Evolutionary conservation across 2,329 filamentous ascomycete species (phyloP).

Genomic region (Colletotrichum filicis): DNA sequence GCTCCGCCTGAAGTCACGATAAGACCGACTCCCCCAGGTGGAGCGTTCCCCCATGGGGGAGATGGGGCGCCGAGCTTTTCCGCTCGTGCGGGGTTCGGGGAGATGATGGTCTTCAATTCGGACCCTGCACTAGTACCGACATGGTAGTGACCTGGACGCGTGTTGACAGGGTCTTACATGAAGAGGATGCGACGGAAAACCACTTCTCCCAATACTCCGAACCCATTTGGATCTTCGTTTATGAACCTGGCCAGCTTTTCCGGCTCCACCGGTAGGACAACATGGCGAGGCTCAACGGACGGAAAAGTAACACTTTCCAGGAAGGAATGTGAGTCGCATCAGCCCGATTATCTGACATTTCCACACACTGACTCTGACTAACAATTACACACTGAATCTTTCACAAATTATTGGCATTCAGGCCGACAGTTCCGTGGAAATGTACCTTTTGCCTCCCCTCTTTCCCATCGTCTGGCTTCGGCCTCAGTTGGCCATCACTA

Average conservation of each 20-base stretch:
- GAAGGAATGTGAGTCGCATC: slow-evolving; percentile 1
- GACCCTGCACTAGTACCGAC: slow-evolving; percentile 20
- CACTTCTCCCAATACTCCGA: not conserved
- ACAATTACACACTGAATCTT: slow-evolving; percentile 19
- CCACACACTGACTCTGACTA: slow-evolving; percentile 13
- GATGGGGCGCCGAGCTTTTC: slow-evolving; percentile 32
- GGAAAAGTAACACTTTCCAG: slow-evolving; percentile 18
- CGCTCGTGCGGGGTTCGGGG: slow-evolving; percentile 29
- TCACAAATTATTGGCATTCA: not conserved
- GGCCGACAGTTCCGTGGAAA: slow-evolving; percentile 28
- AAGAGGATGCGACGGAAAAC: slow-evolving; percentile 22
- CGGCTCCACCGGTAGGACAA: not conserved
- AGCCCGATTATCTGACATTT: not conserved
- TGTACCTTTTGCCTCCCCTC: not conserved
- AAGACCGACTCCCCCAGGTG: not conserved
- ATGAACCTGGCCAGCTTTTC: slow-evolving; percentile 1
- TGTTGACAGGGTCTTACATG: not conserved
- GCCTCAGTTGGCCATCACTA: not conserved
- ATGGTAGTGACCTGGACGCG: not conserved
- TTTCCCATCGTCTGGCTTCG: not conserved
- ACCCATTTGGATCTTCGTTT: not conserved
- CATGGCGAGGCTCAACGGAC: slow-evolving; percentile 3
- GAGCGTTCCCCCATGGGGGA: slow-evolving; percentile 29
- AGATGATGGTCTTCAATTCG: not conserved
- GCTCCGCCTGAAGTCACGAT: slow-evolving; percentile 22